These are phyloP conservation scores for Gymnopilus junonius DNA, from an alignment of 768 basidiomycete genomes.

Conservation along the genomic window DNA sequence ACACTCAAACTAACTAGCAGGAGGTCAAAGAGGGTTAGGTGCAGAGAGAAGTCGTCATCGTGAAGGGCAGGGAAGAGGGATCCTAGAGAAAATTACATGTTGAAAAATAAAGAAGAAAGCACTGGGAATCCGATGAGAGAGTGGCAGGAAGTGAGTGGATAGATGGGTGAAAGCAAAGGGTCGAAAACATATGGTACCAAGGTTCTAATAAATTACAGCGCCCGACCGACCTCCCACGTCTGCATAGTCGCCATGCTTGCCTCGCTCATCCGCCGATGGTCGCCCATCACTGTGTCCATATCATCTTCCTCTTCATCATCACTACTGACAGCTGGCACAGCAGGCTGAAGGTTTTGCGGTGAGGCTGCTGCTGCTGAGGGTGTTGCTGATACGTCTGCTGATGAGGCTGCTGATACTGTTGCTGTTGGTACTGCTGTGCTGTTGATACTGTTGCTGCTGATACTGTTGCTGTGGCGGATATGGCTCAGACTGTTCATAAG, in stretches of 20 bases:
- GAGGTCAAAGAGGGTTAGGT: slow-evolving; percentile 5
- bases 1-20: neutral
- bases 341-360: no score
- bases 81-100: slow-evolving; percentile 17
- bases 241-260: slow-evolving; percentile 26
- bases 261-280: slow-evolving; percentile 32
- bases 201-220: slow-evolving; percentile 39
- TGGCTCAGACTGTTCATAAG: neutral
- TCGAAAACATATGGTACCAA: slow-evolving; percentile 16
- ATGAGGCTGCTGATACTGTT: slow-evolving; percentile 14
- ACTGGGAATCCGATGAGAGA: neutral
- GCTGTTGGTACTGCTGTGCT: neutral
- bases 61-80: slow-evolving; percentile 2
- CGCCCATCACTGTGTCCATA: slow-evolving; percentile 28
- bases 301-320: slow-evolving; percentile 33
- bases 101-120: slow-evolving; percentile 17
- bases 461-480: slow-evolving; percentile 8
- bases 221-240: slow-evolving; percentile 45
- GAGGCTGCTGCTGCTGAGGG: slow-evolving; percentile 8
- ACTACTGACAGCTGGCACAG: slow-evolving; percentile 24
- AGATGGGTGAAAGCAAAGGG: slow-evolving; percentile 19
- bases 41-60: slow-evolving; percentile 2
- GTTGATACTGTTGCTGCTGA: neutral
- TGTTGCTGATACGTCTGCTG: slow-evolving; percentile 3
- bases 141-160: slow-evolving; percentile 19